A percentile compares a stretch with the other conserved stretches of the same genome.
These are phyloP conservation scores for Colletotrichum siamense DNA, from an alignment of 2,329 filamentous ascomycete genomes.

Conservation along the genomic window DNA sequence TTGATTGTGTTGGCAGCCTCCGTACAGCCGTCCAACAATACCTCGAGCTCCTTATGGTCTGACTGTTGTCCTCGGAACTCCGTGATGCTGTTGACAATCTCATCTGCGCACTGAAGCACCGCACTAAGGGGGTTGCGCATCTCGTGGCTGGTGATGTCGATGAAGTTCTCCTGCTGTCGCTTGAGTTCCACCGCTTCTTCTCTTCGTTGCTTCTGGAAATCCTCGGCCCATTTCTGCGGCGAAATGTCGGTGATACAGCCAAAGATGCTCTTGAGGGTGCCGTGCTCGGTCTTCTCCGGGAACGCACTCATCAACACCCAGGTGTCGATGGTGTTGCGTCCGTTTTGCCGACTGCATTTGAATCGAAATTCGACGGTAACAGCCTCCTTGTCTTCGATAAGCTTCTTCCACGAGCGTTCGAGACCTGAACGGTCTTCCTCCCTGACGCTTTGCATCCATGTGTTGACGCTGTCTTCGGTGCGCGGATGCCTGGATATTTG, in stretches of 20 bases:
- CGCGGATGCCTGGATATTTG: conserved; percentile 72
- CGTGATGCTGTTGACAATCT: conserved; percentile 63
- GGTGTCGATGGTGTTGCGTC: conserved; percentile 67
- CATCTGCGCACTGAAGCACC: conserved; percentile 78
- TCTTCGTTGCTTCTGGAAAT: conserved; percentile 77
- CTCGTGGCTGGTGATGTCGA: conserved; percentile 77
- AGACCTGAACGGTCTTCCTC: conserved; percentile 68
- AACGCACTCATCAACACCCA: conserved; percentile 82
- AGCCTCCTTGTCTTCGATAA: conserved; percentile 66
- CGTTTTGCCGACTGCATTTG: conserved; percentile 69
- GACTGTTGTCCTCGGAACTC: conserved; percentile 39
- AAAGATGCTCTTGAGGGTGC: conserved; percentile 75
- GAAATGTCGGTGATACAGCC: conserved; percentile 87
- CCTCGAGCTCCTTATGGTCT: conserved; percentile 47
- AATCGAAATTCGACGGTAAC: conserved; percentile 79
- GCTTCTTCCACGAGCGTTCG: conserved; percentile 64
- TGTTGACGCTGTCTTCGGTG: conserved; percentile 61
- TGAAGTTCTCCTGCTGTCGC: conserved; percentile 73
- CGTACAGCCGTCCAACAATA: conserved; percentile 60
- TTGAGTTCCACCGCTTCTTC: conserved; percentile 85
- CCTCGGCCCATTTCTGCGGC: conserved; percentile 84
- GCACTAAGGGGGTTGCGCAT: conserved; percentile 80
- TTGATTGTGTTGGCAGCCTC: conserved; percentile 85
- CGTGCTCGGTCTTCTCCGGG: conserved; percentile 70
- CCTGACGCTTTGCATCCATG: conserved; percentile 76